Conservation (phyloP, 2,329 filamentous ascomycete species). For the Beauveria caledonica region DNA sequence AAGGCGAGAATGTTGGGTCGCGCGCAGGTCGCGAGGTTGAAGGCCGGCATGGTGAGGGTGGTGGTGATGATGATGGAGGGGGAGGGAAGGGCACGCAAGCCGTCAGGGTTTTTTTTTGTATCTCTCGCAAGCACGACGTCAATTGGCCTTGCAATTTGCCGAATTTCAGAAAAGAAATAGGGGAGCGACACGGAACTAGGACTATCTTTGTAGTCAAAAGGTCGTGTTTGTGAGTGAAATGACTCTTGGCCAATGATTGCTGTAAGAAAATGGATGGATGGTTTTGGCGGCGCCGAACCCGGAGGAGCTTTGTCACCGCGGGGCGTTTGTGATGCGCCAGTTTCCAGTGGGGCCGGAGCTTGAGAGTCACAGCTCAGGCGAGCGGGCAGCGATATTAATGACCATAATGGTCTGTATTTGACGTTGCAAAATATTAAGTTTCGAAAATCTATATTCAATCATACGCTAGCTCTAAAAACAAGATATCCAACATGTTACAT, state of each 20-base stretch:
- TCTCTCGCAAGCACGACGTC: neutral
- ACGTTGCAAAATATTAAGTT: neutral
- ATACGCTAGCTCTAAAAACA: neutral
- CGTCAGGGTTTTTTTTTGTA: neutral
- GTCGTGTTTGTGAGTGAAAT: neutral
- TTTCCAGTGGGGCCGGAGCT: conserved; percentile 1
- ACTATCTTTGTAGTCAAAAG: neutral
- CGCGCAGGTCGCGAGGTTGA: conserved; percentile 66
- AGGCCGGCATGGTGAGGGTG: conserved; percentile 45
- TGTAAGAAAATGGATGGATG: neutral
- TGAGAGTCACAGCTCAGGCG: neutral
- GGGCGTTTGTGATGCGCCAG: neutral
- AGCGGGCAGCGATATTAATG: neutral
- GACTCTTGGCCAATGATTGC: neutral
- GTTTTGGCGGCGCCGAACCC: conserved; percentile 3
- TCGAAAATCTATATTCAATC: neutral
- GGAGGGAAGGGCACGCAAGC: neutral
- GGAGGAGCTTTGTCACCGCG: conserved; percentile 5
- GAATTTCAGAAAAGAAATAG: neutral
- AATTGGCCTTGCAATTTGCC: neutral
- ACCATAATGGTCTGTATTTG: neutral
- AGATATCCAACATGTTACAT: neutral
- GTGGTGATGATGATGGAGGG: neutral
- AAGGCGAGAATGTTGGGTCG: conserved; percentile 69
- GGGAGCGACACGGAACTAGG: no score